Evolutionary conservation across 257 asterid species (phyloP).

Genomic region (Cordia subcordata): DNA sequence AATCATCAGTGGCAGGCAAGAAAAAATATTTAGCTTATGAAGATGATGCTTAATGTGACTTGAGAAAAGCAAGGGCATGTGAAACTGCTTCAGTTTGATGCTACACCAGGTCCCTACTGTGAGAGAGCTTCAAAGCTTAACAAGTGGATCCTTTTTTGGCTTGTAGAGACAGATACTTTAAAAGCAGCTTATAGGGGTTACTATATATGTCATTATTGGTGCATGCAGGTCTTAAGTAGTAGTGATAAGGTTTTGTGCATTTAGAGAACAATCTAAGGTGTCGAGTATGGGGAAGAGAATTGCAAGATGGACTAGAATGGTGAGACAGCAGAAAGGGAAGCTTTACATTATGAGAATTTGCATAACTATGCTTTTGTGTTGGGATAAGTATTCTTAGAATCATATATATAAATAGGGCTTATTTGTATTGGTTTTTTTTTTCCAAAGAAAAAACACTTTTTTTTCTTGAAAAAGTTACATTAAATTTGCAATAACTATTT

Average conservation of each 20-base stretch:
- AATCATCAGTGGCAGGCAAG: conserved; percentile 35
- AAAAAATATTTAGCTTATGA: conserved; percentile 13
- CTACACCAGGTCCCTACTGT: conserved; percentile 29
- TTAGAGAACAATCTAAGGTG: not conserved
- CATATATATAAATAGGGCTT: not conserved
- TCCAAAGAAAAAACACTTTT: no score
- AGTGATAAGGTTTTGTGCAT: not conserved
- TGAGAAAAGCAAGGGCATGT: conserved; percentile 24
- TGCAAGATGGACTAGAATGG: conserved; percentile 28
- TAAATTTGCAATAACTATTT: no score
- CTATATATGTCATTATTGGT: no score
- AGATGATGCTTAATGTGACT: conserved; percentile 11
- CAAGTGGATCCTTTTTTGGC: conserved; percentile 8
- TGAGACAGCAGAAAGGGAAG: conserved; percentile 34
- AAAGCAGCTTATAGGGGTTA: not conserved
- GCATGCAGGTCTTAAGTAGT: not conserved
- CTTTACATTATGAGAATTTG: conserved; percentile 36
- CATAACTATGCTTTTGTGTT: conserved; percentile 31
- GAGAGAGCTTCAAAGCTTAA: not conserved
- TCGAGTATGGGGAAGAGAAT: conserved; percentile 23
- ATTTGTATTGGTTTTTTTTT: not conserved
- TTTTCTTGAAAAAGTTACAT: no score
- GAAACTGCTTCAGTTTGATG: conserved; percentile 18
- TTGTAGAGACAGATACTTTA: not conserved
- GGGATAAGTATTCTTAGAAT: conserved; percentile 26